Conservation (phyloP, 2,329 filamentous ascomycete species). For the Parasarocladium wereldwijsianum region DNA sequence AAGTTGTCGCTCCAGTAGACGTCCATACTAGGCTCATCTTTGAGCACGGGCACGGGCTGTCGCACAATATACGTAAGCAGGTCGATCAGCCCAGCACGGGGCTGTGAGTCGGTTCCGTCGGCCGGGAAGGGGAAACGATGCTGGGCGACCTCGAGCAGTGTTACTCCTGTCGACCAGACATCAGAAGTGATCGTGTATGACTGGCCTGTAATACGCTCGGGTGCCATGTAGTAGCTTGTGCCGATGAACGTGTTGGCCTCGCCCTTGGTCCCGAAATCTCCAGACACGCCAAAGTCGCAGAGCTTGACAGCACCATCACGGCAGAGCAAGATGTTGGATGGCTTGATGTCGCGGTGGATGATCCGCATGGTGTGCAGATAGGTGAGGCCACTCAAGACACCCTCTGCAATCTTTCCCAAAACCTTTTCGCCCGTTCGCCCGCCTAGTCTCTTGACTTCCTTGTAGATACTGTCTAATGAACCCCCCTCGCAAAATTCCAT, state of each 20-base stretch:
- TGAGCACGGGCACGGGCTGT: constrained; percentile 86
- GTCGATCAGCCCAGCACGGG: constrained; percentile 83
- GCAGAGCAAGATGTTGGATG: constrained; percentile 89
- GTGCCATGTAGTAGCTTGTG: constrained; percentile 98
- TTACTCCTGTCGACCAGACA: constrained; percentile 95
- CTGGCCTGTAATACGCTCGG: constrained; percentile 92
- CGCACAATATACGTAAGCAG: constrained; percentile 94
- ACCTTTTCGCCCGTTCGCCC: constrained; percentile 95
- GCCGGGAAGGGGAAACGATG: constrained; percentile 97
- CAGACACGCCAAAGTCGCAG: constrained; percentile 95
- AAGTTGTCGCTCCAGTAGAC: constrained; percentile 96
- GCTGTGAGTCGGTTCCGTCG: constrained; percentile 90
- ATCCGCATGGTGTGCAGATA: constrained; percentile 94
- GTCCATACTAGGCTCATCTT: constrained; percentile 79
- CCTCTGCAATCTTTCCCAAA: constrained; percentile 89
- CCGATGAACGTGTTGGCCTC: constrained; percentile 98
- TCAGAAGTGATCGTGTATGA: constrained; percentile 98
- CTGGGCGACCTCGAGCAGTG: constrained; percentile 95
- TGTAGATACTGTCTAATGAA: constrained; percentile 91
- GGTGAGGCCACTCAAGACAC: constrained; percentile 81
- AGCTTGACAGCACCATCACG: constrained; percentile 90
- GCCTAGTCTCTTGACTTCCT: constrained; percentile 88
- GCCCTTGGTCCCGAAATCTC: constrained; percentile 95
- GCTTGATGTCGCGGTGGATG: constrained; percentile 98
- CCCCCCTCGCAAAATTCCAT: constrained; percentile 99